phyloP scores from a whole-genome alignment of 2,329 filamentous ascomycete species.

The Fusarium brachygibbosum region DNA sequence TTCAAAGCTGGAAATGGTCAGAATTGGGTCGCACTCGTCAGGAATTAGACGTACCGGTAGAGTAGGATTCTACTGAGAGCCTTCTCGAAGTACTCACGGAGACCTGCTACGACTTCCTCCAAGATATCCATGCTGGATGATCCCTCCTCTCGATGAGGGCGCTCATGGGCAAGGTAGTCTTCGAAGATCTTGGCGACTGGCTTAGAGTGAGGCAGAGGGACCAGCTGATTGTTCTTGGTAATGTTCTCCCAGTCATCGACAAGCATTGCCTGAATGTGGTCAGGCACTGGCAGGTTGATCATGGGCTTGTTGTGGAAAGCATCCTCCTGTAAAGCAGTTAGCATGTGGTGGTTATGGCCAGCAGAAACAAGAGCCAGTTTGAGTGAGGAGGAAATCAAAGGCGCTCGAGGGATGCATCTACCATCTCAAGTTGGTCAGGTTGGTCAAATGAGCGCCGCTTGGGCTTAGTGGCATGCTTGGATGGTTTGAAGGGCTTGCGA shows the following conservation, averaged over 20 bases:
- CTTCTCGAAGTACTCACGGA: constrained; percentile 96
- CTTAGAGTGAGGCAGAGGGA: constrained; percentile 82
- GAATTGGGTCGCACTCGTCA: neutral
- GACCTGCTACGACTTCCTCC: constrained; percentile 86
- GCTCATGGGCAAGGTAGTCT: constrained; percentile 81
- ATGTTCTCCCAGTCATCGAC: constrained; percentile 99
- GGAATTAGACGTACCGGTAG: constrained; percentile 70
- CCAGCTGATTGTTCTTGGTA: constrained; percentile 92
- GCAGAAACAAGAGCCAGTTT: neutral
- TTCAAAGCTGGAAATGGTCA: constrained; percentile 77
- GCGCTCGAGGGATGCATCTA: constrained; percentile 25
- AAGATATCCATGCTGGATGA: constrained; percentile 85
- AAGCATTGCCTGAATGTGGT: constrained; percentile 89
- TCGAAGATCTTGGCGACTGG: constrained; percentile 84
- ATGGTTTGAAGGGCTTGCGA: constrained; percentile 9
- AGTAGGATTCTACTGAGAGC: constrained; percentile 88
- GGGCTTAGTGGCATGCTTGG: constrained; percentile 22
- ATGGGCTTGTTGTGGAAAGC: constrained; percentile 85
- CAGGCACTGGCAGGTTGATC: constrained; percentile 87
- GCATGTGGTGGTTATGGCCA: constrained; percentile 12
- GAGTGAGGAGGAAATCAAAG: neutral
- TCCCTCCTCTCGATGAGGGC: constrained; percentile 72
- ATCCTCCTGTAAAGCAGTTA: constrained; percentile 77
- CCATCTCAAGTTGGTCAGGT: constrained; percentile 24
- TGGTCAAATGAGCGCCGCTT: constrained; percentile 25